Conservation (phyloP, 176 grass and related monocot species). For the Zoysia japonica region DNA sequence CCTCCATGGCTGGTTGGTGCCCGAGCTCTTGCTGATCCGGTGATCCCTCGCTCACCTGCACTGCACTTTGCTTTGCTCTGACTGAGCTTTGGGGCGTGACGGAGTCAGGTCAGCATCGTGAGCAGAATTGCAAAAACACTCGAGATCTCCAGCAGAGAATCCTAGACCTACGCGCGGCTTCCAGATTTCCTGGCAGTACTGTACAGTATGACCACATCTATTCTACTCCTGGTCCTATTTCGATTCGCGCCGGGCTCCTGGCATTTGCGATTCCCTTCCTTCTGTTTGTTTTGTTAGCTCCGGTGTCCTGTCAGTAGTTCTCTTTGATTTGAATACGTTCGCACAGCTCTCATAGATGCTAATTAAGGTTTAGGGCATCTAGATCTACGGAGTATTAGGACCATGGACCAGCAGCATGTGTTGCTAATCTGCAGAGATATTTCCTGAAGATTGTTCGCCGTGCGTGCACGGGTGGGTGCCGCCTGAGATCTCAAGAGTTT, state of each 20-base stretch:
- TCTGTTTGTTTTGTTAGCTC: neutral
- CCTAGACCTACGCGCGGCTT: slow-evolving; percentile 22
- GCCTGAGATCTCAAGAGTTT: slow-evolving; percentile 18
- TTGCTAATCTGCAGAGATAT: neutral
- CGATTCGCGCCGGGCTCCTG: neutral
- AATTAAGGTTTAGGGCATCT: slow-evolving; percentile 12
- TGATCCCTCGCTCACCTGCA: neutral
- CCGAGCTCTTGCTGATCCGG: too few relatives aligned
- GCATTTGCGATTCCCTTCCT: neutral
- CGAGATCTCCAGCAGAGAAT: slow-evolving; percentile 12
- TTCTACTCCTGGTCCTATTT: neutral
- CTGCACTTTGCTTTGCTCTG: neutral
- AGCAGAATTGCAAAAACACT: neutral
- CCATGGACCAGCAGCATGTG: neutral
- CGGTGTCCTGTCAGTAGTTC: neutral
- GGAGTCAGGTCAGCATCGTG: slow-evolving; percentile 5
- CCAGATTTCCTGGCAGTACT: neutral
- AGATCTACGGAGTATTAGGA: slow-evolving; percentile 9
- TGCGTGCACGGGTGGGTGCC: slow-evolving; percentile 14
- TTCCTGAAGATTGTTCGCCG: slow-evolving; percentile 14
- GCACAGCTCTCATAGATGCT: neutral
- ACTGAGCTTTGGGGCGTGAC: neutral
- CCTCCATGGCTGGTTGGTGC: slow-evolving; percentile 2
- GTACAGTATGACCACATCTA: neutral
- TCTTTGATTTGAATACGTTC: neutral